Conservation (phyloP, 2,329 filamentous ascomycete genomes). For the Calonectria pauciramosa region DNA sequence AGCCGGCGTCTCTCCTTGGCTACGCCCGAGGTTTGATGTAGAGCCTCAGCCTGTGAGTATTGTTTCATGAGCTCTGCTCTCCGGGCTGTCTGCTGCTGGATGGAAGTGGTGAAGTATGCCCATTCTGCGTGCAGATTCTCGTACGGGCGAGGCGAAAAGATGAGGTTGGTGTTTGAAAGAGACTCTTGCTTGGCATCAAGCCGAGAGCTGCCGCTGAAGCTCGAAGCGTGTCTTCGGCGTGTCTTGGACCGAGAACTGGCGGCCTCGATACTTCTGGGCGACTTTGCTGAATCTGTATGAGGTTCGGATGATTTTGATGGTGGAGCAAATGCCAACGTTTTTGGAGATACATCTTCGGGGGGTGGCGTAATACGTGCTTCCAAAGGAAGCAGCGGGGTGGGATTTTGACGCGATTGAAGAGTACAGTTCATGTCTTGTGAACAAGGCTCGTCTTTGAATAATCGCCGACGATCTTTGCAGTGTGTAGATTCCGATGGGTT, state of each 20-base stretch:
- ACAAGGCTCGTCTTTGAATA: constrained; percentile 15
- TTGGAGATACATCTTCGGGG: constrained; percentile 33
- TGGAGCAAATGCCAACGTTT: constrained; percentile 15
- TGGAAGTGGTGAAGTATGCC: constrained; percentile 58
- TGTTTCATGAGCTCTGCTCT: constrained; percentile 55
- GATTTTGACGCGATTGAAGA: constrained; percentile 26
- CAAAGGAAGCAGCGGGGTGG: constrained; percentile 30
- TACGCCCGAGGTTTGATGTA: constrained; percentile 40
- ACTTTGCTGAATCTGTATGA: constrained; percentile 21
- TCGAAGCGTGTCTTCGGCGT: constrained; percentile 32
- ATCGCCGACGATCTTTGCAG: constrained; percentile 16
- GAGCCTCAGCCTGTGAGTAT: constrained; percentile 54
- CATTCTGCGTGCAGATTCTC: constrained; percentile 61
- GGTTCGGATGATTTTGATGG: constrained; percentile 26
- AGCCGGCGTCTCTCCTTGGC: constrained; percentile 49
- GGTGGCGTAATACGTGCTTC: constrained; percentile 37
- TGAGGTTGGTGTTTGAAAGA: constrained; percentile 27
- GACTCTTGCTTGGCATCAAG: constrained; percentile 19
- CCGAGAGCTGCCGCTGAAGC: constrained; percentile 12
- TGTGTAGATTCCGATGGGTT: not conserved
- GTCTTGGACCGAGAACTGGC: constrained; percentile 1
- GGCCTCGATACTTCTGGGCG: not conserved
- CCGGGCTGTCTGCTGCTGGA: constrained; percentile 57
- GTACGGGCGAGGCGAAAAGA: constrained; percentile 56
- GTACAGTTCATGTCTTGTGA: constrained; percentile 32